Base-by-base conservation (phyloP, 2,329 filamentous ascomycete species). In the Stachybotrys echinatus region DNA sequence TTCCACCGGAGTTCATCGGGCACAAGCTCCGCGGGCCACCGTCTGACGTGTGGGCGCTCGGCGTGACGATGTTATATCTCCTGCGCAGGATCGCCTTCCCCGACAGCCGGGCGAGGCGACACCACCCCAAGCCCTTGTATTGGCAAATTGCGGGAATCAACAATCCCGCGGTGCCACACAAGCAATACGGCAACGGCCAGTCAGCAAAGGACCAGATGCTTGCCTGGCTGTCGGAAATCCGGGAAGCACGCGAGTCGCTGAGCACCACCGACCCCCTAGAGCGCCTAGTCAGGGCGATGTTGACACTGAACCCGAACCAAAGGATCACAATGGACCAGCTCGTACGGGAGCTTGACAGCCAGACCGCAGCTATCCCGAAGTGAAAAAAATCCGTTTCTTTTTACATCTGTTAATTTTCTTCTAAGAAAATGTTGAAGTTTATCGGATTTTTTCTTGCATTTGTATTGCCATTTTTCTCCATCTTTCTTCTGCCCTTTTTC, bases 41-140 rank as follows among this genome's bases (percentile, higher is more conserved):
- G 2, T 80, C 79, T 23, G 80, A 83, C 55, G 77, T 82, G 8
- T 83, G 80, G 79, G 80, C 79, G 0, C 65, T 83, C 23, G 80
- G 80, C 43, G 70, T 83, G 46, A 81, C 79, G 23, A 82, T 83
- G 79, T 70, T 83, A 19, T 83, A 83, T 54, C 74, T 80, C 5
- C 62, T 83, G 48, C 69, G 72, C 54, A 79, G 79, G 63, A 78
- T 83, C 34, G 58, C 73, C 1, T 79, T 80, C 50, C 80, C 80
- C 1, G 80, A 83, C 54, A 66, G 64, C 31, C 73, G 80, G 19
- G 74, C 71, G 4, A 65, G 74, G 22, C 70, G 71, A 48, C 68
- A 71, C 2, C 74, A 79, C 50, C 71, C 74, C 1, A 71, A 70
- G 49, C 74, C 75, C 23, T 65, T 83, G 19, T 80, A 81, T 64